phyloP scores from a whole-genome alignment of 1,284 basidiomycete species.

The Marasmius oreades region DNA sequence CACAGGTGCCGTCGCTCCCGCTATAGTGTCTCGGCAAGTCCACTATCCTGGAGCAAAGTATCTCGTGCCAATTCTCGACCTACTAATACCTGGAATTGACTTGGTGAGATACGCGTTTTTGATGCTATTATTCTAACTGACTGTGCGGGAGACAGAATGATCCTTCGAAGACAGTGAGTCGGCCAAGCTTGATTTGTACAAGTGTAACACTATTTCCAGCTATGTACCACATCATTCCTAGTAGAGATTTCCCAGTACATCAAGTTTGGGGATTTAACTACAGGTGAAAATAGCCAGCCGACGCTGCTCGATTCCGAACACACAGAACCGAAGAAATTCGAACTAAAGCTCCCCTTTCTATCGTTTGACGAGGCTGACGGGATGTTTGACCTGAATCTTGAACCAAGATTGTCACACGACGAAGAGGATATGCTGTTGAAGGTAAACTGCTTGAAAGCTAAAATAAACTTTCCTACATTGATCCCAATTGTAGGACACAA shows the following conservation, averaged over 20 bases:
- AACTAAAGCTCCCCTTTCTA: conserved; percentile 21
- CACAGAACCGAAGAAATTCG: conserved; percentile 10
- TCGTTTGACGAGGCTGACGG: conserved; percentile 31
- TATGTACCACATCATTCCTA: conserved; percentile 75
- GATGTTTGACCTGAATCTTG: conserved; percentile 30
- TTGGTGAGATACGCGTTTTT: conserved; percentile 36
- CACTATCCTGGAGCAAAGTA: conserved; percentile 82
- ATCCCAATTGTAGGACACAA: conserved; percentile 41
- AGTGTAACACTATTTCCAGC: conserved; percentile 30
- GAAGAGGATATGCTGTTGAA: conserved; percentile 61
- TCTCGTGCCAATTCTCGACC: conserved; percentile 77
- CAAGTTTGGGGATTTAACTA: conserved; percentile 73
- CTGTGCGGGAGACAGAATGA: conserved; percentile 59
- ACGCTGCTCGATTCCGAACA: conserved; percentile 30
- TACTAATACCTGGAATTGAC: conserved; percentile 88
- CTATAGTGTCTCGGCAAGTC: conserved; percentile 74
- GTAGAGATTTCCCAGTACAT: conserved; percentile 80
- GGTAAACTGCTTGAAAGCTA: conserved; percentile 20
- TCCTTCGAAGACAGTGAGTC: conserved; percentile 78
- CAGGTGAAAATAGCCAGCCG: conserved; percentile 26
- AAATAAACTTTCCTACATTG: neutral
- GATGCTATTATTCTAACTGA: conserved; percentile 4
- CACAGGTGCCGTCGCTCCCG: conserved; percentile 64
- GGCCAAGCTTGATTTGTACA: neutral
- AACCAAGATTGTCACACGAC: conserved; percentile 41